Evolutionary conservation across 495 filamentous ascomycete genomes (phyloP), one percentile per base, ranked within the genome.

Genomic region (Lasiosphaeria ovina): DNA sequence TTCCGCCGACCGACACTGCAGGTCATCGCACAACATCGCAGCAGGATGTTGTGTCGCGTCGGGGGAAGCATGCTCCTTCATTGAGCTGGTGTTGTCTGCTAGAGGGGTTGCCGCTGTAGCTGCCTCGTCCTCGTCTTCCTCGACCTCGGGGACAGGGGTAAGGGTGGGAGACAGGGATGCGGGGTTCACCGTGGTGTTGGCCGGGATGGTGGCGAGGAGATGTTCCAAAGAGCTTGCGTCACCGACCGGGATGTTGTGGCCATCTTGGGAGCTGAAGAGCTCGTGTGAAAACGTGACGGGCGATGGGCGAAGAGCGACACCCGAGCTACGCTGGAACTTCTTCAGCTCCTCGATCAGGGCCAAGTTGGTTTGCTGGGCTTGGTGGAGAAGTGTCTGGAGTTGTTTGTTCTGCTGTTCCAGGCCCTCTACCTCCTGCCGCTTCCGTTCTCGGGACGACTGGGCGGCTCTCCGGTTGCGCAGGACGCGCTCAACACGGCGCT

Each of bases 21-120:
- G 94, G 94, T 93, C 94, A 49, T 53, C 54, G 82, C 91, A 97
- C 93, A 97, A 96, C 93, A 97, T 87, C 92, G 83, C 93, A 82
- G 94, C 94, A 97, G 94, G 91, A 97, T 96, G 93, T 96, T 96
- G 93, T 97, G 92, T 92, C 94, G 83, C 76, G 82, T 94, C 90
- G 84, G 89, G 80, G 79, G 89, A 87, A 81, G 83, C 81, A 76
- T 81, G 82, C 58, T 56, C 60, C 35, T 57, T 42, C 53, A 40
- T 8, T 64, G 74, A 72, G 66, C 72, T 55, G 52, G 73, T 53
- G 53, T 66, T 57, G 33, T 64, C 64, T 40, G 63, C 65, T 61
- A 62, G 61, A 44, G 66, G 59, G 7, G 69, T 42, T 53, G 69
- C 64, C 36, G 63, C 66, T 3, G 57, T 36, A 44, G 50, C 48